Evolutionary conservation across 2,329 filamentous ascomycete species (phyloP).

Genomic region (Diaporthe sp.): DNA sequence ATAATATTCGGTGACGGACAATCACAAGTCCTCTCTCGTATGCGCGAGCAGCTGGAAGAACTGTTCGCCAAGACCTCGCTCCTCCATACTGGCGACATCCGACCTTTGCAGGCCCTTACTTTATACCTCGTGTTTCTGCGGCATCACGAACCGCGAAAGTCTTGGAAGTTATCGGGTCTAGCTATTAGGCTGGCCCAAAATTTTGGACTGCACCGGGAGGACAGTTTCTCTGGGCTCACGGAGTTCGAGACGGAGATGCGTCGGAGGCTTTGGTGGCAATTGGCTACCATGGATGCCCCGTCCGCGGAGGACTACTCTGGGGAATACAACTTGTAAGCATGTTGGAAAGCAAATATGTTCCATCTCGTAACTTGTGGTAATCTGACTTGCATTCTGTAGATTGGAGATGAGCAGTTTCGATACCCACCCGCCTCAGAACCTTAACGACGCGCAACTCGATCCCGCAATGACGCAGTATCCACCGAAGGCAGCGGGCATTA

Average conservation of each 20-base stretch:
- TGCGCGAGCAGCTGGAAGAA: not conserved
- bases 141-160: not conserved
- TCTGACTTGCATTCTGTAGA: not conserved
- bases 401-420: conserved; percentile 8
- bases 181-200: not conserved
- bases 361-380: no score
- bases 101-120: not conserved
- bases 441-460: not conserved
- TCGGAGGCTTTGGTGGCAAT: conserved; percentile 1
- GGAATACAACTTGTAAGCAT: conserved; percentile 8
- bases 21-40: not conserved
- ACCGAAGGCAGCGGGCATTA: not conserved
- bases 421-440: not conserved
- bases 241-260: conserved; percentile 15
- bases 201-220: not conserved
- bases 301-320: conserved; percentile 4
- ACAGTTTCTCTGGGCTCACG: not conserved
- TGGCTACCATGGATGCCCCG: conserved; percentile 2
- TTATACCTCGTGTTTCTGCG: not conserved
- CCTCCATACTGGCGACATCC: conserved; percentile 6
- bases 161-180: not conserved
- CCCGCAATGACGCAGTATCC: not conserved
- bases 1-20: not conserved
- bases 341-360: no score
- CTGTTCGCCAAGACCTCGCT: not conserved